Evolutionary conservation across 2,329 filamentous ascomycete genomes (phyloP).

Genomic region (Fusarium armeniacum): DNA sequence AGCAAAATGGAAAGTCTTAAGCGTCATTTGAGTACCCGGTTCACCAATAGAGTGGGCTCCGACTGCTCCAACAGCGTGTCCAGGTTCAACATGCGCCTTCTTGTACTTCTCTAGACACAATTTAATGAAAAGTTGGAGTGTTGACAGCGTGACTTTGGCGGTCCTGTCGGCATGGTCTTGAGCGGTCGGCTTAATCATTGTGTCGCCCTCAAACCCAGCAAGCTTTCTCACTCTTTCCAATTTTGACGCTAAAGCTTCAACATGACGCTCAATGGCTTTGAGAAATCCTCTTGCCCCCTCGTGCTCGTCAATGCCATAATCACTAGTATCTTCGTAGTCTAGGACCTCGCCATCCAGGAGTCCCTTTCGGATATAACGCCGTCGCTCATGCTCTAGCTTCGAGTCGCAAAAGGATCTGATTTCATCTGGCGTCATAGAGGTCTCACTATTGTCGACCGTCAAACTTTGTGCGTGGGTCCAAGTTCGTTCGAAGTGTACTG

Average conservation of each 20-base stretch:
- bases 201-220: conserved; percentile 62
- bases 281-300: conserved; percentile 89
- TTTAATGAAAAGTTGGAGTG: conserved; percentile 81
- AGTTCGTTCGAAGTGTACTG: conserved; percentile 91
- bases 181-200: conserved; percentile 41
- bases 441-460: conserved; percentile 84
- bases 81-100: conserved; percentile 91
- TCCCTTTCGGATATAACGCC: conserved; percentile 71
- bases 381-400: conserved; percentile 76
- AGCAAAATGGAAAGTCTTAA: conserved; percentile 99
- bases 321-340: conserved; percentile 76
- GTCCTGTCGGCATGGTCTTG: conserved; percentile 74
- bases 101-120: conserved; percentile 92
- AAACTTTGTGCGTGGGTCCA: conserved; percentile 83
- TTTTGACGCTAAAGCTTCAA: conserved; percentile 72
- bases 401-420: conserved; percentile 77
- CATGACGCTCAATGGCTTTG: conserved; percentile 80
- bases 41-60: conserved; percentile 98
- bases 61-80: conserved; percentile 94
- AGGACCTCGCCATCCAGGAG: conserved; percentile 74
- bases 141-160: conserved; percentile 83
- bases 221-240: conserved; percentile 67
- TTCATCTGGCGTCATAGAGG: conserved; percentile 79
- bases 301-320: conserved; percentile 79
- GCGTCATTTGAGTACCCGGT: conserved; percentile 97